These are phyloP conservation scores for Cyclostephanos tholiformis DNA, from an alignment of 108 stramenopile genomes.

Conservation along the genomic window DNA sequence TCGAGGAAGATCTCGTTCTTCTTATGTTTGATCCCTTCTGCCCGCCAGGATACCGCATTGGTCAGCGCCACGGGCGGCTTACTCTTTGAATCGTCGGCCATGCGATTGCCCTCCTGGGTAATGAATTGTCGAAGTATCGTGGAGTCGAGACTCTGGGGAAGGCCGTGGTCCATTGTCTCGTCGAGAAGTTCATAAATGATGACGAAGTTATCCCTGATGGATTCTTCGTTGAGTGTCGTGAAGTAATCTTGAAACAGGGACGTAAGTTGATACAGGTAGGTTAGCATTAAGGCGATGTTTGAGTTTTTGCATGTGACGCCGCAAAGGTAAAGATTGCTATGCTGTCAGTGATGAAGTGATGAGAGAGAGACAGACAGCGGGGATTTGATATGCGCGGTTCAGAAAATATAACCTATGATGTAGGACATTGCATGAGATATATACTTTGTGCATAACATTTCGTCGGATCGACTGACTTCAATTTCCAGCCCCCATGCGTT, in stretches of 20 bases:
- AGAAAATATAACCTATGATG: not conserved
- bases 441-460: too few species aligned
- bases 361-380: not conserved
- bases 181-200: conserved; percentile 99
- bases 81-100: conserved; percentile 77
- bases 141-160: conserved; percentile 92
- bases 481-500: too few species aligned
- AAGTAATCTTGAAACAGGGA: conserved; percentile 98
- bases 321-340: conserved; percentile 96
- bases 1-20: conserved; percentile 99
- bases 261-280: conserved; percentile 89
- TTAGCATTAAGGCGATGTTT: conserved; percentile 93
- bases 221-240: conserved; percentile 97
- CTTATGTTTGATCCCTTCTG: conserved; percentile 98
- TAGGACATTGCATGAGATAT: too few species aligned
- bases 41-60: conserved; percentile 98
- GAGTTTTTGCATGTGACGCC: conserved; percentile 96
- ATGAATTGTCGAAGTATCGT: conserved; percentile 93
- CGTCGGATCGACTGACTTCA: too few species aligned
- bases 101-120: conserved; percentile 93
- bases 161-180: conserved; percentile 99
- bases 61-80: conserved; percentile 97
- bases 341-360: conserved; percentile 61
- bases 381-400: not conserved
- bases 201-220: conserved; percentile 99